Evolutionary conservation across 2,329 filamentous ascomycete genomes (phyloP).

Genomic region (Cladosporium sp.): DNA sequence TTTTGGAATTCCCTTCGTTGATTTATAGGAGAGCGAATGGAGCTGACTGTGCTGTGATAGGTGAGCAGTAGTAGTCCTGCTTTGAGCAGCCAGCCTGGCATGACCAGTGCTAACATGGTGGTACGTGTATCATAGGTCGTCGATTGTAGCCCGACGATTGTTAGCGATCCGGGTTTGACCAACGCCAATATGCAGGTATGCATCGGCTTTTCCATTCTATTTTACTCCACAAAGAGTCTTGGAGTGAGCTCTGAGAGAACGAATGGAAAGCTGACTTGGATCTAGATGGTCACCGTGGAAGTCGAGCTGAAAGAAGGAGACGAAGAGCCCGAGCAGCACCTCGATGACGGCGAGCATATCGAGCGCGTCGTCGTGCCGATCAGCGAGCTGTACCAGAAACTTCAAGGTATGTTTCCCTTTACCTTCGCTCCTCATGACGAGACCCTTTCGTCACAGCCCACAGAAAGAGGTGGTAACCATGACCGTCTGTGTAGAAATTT

Average conservation of each 20-base stretch:
- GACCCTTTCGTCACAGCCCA: too few species aligned
- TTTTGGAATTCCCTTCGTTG: slow-evolving; percentile 11
- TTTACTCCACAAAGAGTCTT: background rate
- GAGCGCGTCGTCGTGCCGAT: slow-evolving; percentile 56
- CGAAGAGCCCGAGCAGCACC: slow-evolving; percentile 52
- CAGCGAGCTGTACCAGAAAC: slow-evolving; percentile 50
- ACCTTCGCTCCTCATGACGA: too few species aligned
- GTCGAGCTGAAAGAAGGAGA: slow-evolving; percentile 48
- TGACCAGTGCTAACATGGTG: slow-evolving; percentile 31
- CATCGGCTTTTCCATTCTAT: slow-evolving; percentile 3
- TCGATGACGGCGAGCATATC: slow-evolving; percentile 60
- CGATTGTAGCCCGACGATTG: slow-evolving; percentile 60
- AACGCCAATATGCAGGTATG: slow-evolving; percentile 54
- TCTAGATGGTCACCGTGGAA: slow-evolving; percentile 52
- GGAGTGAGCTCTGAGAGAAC: background rate
- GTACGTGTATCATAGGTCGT: slow-evolving; percentile 26
- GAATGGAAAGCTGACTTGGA: background rate
- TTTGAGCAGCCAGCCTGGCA: slow-evolving; percentile 57
- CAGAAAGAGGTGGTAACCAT: slow-evolving; percentile 19
- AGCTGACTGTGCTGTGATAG: background rate
- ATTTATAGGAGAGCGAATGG: background rate
- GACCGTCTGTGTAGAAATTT: slow-evolving; percentile 25
- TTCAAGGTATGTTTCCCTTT: slow-evolving; percentile 37
- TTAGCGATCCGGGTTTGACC: slow-evolving; percentile 59
- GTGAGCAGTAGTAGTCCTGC: slow-evolving; percentile 49